phyloP scores from a whole-genome alignment of 2,329 filamentous ascomycete genomes.

The Macroventuria anomochaeta region DNA sequence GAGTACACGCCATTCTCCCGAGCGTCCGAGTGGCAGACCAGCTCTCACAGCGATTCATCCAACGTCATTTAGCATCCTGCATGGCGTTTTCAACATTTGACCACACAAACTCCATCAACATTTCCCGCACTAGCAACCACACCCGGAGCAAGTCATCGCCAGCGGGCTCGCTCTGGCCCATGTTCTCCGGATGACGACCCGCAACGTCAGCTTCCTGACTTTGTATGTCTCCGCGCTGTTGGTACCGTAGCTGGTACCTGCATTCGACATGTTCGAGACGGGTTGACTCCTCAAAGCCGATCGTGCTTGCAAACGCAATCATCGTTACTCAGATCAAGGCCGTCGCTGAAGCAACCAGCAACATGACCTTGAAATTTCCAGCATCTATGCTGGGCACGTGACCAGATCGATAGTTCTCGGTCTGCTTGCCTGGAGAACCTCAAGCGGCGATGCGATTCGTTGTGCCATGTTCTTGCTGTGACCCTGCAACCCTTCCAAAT shows the following conservation, averaged over 20 bases:
- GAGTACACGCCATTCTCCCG: too few relatives aligned
- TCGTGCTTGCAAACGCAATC: not conserved
- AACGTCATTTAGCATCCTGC: not conserved
- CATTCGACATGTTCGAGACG: not conserved
- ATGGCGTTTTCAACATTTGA: constrained; percentile 7
- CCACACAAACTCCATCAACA: not conserved
- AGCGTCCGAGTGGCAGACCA: too few relatives aligned
- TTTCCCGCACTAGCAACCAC: not conserved
- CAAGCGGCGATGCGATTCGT: not conserved
- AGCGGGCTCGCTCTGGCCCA: constrained; percentile 5
- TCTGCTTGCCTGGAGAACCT: not conserved
- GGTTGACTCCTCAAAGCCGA: not conserved
- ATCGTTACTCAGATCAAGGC: not conserved
- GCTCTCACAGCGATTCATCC: not conserved
- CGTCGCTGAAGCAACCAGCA: not conserved
- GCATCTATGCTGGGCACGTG: not conserved
- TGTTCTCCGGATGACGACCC: not conserved
- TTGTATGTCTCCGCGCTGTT: not conserved
- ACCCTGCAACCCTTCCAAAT: constrained; percentile 4
- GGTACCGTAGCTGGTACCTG: constrained; percentile 6
- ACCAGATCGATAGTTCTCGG: not conserved
- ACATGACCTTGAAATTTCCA: not conserved
- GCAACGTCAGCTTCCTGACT: not conserved
- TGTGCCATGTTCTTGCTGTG: not conserved
- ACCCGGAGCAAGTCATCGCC: not conserved